Conservation (phyloP, 2,329 filamentous ascomycete genomes). For the Zymoseptoria passerinii region DNA sequence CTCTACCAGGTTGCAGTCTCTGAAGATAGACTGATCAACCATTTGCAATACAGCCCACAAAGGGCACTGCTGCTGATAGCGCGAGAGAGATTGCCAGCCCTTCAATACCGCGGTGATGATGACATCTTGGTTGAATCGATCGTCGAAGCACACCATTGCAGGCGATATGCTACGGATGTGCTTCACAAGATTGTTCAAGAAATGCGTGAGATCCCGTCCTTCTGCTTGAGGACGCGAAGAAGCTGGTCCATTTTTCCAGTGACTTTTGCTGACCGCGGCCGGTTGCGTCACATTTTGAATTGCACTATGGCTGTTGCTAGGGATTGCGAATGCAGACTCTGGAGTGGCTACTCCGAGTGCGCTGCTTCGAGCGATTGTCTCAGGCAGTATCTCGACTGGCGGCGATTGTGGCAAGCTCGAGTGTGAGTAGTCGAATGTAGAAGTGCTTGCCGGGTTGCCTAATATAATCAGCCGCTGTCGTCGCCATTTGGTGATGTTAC, state of each 20-base stretch:
- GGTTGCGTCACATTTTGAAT: neutral
- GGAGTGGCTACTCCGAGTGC: neutral
- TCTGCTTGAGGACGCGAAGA: constrained; percentile 3
- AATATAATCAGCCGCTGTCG: neutral
- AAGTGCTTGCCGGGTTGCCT: neutral
- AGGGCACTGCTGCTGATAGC: constrained; percentile 16
- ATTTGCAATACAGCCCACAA: constrained; percentile 16
- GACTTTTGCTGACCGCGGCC: neutral
- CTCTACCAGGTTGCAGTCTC: constrained; percentile 17
- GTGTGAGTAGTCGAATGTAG: neutral
- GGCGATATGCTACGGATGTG: constrained; percentile 15
- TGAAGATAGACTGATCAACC: constrained; percentile 17
- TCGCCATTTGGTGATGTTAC: neutral
- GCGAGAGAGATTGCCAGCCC: constrained; percentile 15
- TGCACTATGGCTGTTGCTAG: neutral
- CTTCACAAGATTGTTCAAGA: constrained; percentile 17
- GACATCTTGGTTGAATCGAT: constrained; percentile 16
- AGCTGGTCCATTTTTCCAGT: neutral
- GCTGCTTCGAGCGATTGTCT: neutral
- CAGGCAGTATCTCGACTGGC: neutral
- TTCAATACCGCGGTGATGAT: constrained; percentile 16
- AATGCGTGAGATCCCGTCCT: constrained; percentile 15
- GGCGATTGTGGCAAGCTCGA: neutral
- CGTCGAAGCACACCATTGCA: constrained; percentile 15
- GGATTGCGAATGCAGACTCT: neutral